Evolutionary conservation across 1,284 basidiomycete species (phyloP).

Genomic region (Acaromyces ingoldii): DNA sequence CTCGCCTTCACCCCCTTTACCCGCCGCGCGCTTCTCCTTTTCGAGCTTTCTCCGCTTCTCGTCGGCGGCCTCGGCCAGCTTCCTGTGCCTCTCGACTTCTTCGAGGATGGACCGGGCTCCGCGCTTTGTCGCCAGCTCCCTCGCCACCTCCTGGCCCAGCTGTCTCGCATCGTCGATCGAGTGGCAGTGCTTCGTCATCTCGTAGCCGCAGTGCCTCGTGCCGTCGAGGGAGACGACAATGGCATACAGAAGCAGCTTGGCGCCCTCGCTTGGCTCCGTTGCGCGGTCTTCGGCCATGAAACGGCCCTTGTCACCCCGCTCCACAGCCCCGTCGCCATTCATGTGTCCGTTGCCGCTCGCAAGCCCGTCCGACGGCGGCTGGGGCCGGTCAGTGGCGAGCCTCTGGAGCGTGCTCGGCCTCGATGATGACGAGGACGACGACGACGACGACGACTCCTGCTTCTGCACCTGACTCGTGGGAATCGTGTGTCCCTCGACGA

Average conservation of each 20-base stretch:
- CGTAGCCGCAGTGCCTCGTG: constrained; percentile 24
- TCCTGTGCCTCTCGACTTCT: constrained; percentile 48
- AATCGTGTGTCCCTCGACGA: constrained; percentile 31
- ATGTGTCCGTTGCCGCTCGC: too few species aligned
- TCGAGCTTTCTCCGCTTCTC: constrained; percentile 20
- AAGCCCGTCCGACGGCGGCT: too few species aligned
- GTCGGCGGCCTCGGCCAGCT: constrained; percentile 45
- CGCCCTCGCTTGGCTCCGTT: constrained; percentile 17
- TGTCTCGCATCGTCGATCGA: constrained; percentile 30
- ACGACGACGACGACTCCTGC: too few species aligned
- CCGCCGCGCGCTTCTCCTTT: constrained; percentile 16
- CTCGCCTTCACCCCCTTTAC: not conserved
- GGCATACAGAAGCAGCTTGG: constrained; percentile 34
- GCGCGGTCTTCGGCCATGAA: constrained; percentile 11
- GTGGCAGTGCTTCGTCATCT: constrained; percentile 20
- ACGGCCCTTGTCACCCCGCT: too few species aligned
- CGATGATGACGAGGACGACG: too few species aligned
- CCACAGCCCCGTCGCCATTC: too few species aligned
- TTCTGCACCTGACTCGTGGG: constrained; percentile 19
- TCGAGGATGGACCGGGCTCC: constrained; percentile 42
- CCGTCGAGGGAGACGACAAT: constrained; percentile 50
- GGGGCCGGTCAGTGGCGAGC: too few species aligned
- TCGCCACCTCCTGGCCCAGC: constrained; percentile 38
- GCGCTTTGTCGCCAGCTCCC: constrained; percentile 33
- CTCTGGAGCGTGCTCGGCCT: constrained; percentile 20